A percentile compares a stretch with the other conserved stretches of the same genome.
These are phyloP conservation scores for Paraglomus brasilianum DNA, from an alignment of 192 early-diverging fungal species.

Conservation along the genomic window DNA sequence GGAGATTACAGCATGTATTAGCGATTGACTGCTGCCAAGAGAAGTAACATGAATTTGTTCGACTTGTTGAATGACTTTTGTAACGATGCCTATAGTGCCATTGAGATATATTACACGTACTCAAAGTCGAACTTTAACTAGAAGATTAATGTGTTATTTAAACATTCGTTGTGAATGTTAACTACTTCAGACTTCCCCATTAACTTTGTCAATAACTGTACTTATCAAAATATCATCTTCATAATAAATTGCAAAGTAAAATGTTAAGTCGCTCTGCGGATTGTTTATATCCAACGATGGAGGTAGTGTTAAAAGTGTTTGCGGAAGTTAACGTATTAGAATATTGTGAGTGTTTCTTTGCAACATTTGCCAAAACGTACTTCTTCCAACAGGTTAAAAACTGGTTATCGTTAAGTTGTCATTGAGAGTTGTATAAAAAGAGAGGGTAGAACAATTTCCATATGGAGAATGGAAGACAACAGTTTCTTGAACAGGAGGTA, in stretches of 20 bases:
- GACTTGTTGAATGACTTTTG: background rate
- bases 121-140: background rate
- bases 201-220: background rate
- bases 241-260: too few relatives aligned
- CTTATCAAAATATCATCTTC: background rate
- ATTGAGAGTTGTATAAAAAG: background rate
- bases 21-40: too few relatives aligned
- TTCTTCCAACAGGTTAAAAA: slow-evolving; percentile 3
- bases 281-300: too few relatives aligned
- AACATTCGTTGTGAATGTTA: background rate
- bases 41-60: too few relatives aligned
- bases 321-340: too few relatives aligned
- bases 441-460: slow-evolving; percentile 16
- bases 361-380: background rate
- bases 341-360: background rate
- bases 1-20: background rate
- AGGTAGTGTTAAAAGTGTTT: too few relatives aligned
- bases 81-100: background rate
- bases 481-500: background rate
- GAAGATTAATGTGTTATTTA: background rate
- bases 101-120: background rate
- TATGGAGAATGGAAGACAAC: background rate
- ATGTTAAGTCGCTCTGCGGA: too few relatives aligned
- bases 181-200: background rate
- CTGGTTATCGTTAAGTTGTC: background rate